Evolutionary conservation across 2,329 filamentous ascomycete genomes (phyloP).

Genomic region (Ascomycota sp.): DNA sequence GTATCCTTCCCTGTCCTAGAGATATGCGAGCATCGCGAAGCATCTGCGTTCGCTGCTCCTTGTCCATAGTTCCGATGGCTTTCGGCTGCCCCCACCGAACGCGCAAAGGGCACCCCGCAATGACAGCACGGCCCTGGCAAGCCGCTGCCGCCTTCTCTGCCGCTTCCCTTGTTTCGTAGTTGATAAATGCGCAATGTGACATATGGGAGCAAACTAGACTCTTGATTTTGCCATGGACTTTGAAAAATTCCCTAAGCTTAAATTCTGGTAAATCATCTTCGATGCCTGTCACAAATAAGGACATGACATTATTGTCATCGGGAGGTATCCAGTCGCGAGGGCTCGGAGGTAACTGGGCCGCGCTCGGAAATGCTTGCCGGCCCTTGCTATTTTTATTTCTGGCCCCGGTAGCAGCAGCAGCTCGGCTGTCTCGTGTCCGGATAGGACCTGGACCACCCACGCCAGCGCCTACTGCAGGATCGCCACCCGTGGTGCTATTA

Average conservation of each 20-base stretch:
- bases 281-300: slow-evolving; percentile 80
- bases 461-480: slow-evolving; percentile 29
- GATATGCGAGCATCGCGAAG: slow-evolving; percentile 43
- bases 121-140: slow-evolving; percentile 70
- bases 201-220: slow-evolving; percentile 91
- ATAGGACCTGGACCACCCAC: slow-evolving; percentile 51
- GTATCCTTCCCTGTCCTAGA: slow-evolving; percentile 6
- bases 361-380: slow-evolving; percentile 41
- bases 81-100: slow-evolving; percentile 87
- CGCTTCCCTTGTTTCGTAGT: slow-evolving; percentile 64
- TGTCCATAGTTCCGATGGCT: slow-evolving; percentile 75
- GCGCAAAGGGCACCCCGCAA: slow-evolving; percentile 73
- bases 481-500: slow-evolving; percentile 18
- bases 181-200: slow-evolving; percentile 90
- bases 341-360: slow-evolving; percentile 53
- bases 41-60: slow-evolving; percentile 62
- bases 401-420: slow-evolving; percentile 26
- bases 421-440: slow-evolving; percentile 44
- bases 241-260: slow-evolving; percentile 76
- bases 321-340: slow-evolving; percentile 75
- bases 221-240: slow-evolving; percentile 68
- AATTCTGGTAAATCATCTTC: slow-evolving; percentile 91
- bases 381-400: slow-evolving; percentile 19
- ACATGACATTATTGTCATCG: slow-evolving; percentile 64
- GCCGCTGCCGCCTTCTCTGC: slow-evolving; percentile 70